These are phyloP conservation scores for Verticillium albo-atrum DNA, from an alignment of 2,329 filamentous ascomycete genomes.

Conservation along the genomic window DNA sequence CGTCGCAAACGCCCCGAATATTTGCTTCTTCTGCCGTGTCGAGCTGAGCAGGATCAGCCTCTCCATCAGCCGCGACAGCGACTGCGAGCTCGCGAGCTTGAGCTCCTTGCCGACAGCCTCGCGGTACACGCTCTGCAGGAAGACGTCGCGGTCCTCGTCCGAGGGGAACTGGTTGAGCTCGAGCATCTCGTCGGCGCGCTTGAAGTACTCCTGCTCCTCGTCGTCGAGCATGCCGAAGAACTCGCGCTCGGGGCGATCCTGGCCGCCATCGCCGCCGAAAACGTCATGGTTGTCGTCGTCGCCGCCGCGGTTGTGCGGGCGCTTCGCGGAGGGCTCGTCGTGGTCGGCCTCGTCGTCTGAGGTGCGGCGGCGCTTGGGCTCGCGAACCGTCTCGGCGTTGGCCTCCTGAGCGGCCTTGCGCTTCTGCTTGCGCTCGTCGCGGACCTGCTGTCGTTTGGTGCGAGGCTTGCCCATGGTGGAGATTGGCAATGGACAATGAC, in stretches of 20 bases:
- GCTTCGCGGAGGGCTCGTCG: conserved; percentile 10
- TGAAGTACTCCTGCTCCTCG: conserved; percentile 94
- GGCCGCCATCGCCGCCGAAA: conserved; percentile 19
- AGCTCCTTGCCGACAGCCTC: conserved; percentile 91
- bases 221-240: conserved; percentile 94
- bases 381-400: conserved; percentile 14
- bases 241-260: conserved; percentile 49
- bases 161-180: conserved; percentile 84
- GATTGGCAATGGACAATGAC: background rate
- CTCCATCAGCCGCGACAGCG: conserved; percentile 90
- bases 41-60: conserved; percentile 79
- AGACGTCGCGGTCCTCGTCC: conserved; percentile 65
- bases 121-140: conserved; percentile 76
- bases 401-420: conserved; percentile 19
- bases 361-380: conserved; percentile 15
- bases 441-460: conserved; percentile 33
- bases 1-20: conserved; percentile 80
- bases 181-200: conserved; percentile 81
- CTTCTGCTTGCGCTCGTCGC: conserved; percentile 38
- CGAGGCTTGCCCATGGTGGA: conserved; percentile 37
- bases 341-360: conserved; percentile 15
- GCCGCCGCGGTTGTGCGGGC: conserved; percentile 12
- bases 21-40: conserved; percentile 72
- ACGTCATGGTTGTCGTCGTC: conserved; percentile 17
- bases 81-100: conserved; percentile 93